Base-by-base conservation (phyloP, 164 flowering plant genomes). In the Warburgia ugandensis region DNA sequence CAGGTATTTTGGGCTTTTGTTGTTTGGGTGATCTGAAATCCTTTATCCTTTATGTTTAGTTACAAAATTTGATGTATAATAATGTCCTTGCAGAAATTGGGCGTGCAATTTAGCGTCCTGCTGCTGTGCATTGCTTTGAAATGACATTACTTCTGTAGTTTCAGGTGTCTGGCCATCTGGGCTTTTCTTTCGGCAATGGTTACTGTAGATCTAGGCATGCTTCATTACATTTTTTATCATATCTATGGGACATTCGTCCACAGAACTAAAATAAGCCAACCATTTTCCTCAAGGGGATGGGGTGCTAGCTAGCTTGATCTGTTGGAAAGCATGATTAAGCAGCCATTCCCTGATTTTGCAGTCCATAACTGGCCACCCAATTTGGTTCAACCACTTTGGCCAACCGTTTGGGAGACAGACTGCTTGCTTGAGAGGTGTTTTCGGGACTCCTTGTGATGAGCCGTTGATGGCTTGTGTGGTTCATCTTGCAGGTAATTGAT, bases 241-340 rank as follows among this genome's bases (percentile, higher is more conserved):
- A 65, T 92, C 29, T 92, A 92, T 52, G 95, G 97, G 29, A 97
- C 99, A 55, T 82, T 82, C 41, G 60, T 92, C 56, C 94, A 92
- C 63, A 55, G 99, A 51, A 79, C 89, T 12, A 88, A 75, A 61
- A 38, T 88, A 29, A 81, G 81, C 62, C 71, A 95, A 9, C 97
- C 76, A 6, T 92, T 92, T 57, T 92, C 88, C 53, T 92, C 99
- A 0, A 68, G 82, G 55, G 99, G 99, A 35, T 92, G 95, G 99
- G 99, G 97, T 22, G 96, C 96, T 1, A 41, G 63, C 32, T 78
- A 81, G 78, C 87, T 92, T 52, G 92, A 82, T 39, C 62, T 80
- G 47, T 55, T 92, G 10, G 99, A 88, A 71, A 76, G 52, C 48
- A 60, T 88, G 82, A 80, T 84, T 54, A 77, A 75, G 56, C 85